Evolutionary conservation across 768 basidiomycete species (phyloP), one percentile per base, ranked within the genome.

Genomic region (Pseudohyphozyma bogoriensis): DNA sequence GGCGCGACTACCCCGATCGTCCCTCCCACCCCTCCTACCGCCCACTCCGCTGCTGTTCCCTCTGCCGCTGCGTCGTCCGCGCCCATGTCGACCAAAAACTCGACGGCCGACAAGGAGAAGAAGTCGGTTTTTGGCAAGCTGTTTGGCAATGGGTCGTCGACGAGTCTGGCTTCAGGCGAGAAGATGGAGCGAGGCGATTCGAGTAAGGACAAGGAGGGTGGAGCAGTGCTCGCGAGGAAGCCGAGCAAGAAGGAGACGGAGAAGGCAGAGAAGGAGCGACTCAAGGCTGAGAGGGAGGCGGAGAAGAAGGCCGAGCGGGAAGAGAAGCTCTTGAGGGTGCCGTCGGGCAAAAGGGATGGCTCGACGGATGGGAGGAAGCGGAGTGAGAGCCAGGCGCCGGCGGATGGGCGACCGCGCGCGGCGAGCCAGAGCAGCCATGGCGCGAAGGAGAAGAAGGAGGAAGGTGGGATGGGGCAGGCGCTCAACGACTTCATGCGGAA

Each of bases 51-150:
- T n/a, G n/a, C n/a, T 4, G 9, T 18, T 44, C 42, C 22, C 22
- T 9, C 42, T 24, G 2, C 42, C 42, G 2, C 42, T n/a, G n/a
- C n/a, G n/a, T n/a, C n/a, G n/a, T n/a, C n/a, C n/a, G n/a, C n/a
- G n/a, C n/a, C n/a, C n/a, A n/a, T n/a, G n/a, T n/a, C n/a, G n/a
- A n/a, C n/a, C n/a, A n/a, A n/a, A n/a, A n/a, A n/a, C 8, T n/a
- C 20, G 45, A 46, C 20, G 15, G 26, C 29, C 28, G 29, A 8
- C 36, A 35, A 62, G 50, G 55, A 57, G 33, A 63, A 67, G 51
- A 67, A 64, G 55, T 61, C 59, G 13, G 58, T 67, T 1, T 67
- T 67, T 29, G 66, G 62, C 49, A 67, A 67, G 55, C 40, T 67
- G 2, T 67, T 67, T 20, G 50, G 40, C 39, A 66, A 63, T 54